A percentile compares a stretch with the other conserved stretches of the same genome.
Conservation (phyloP, 495 filamentous ascomycete species). For the Daldinia grandis region DNA sequence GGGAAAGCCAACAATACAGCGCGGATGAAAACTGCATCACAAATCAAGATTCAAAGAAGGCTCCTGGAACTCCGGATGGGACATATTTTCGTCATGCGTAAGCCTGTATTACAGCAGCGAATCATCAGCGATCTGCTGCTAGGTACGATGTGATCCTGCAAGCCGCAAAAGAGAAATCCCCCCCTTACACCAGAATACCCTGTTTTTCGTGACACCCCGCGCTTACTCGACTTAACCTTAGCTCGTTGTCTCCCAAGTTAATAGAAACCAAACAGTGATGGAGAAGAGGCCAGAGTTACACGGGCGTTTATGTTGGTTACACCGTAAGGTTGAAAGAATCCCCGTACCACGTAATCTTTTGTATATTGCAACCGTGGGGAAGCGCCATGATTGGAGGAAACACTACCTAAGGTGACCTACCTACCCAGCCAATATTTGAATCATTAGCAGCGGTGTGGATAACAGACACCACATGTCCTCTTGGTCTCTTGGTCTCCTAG, state of each 20-base stretch:
- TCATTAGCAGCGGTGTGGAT: slow-evolving; percentile 7
- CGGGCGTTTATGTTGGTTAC: slow-evolving; percentile 35
- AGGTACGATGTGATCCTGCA: slow-evolving; percentile 3
- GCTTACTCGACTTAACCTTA: slow-evolving; percentile 30
- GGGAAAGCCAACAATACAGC: not conserved
- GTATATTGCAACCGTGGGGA: slow-evolving; percentile 2
- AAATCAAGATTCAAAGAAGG: slow-evolving; percentile 2
- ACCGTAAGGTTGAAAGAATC: not conserved
- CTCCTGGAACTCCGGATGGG: not conserved
- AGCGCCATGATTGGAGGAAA: not conserved
- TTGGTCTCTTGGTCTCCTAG: slow-evolving; percentile 1
- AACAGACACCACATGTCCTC: slow-evolving; percentile 7
- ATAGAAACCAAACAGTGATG: not conserved
- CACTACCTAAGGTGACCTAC: too few relatives aligned
- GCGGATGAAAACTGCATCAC: not conserved
- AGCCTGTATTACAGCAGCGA: slow-evolving; percentile 1
- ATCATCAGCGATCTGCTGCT: slow-evolving; percentile 9
- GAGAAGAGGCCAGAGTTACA: slow-evolving; percentile 24
- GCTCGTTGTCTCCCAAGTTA: not conserved
- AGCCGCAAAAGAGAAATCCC: not conserved
- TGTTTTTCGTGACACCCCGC: slow-evolving; percentile 26
- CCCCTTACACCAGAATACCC: not conserved
- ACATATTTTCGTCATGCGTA: slow-evolving; percentile 13
- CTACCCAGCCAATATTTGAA: slow-evolving; percentile 5
- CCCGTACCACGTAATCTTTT: slow-evolving; percentile 25